Evolutionary conservation across 2,329 filamentous ascomycete genomes (phyloP).

Genomic region (Trichophaea hybrida): DNA sequence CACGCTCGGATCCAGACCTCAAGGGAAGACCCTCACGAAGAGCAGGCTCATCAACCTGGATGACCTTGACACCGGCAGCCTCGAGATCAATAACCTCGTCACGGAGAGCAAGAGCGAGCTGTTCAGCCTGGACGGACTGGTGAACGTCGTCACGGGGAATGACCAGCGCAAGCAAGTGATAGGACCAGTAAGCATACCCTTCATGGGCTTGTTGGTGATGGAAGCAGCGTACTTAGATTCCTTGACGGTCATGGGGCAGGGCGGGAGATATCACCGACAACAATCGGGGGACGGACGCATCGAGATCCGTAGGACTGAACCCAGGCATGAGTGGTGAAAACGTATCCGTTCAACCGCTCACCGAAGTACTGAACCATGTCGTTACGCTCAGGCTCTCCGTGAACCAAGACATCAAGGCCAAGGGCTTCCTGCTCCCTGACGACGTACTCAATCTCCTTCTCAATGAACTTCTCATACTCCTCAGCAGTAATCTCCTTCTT

Average conservation of each 20-base stretch:
- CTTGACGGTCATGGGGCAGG: conserved; percentile 99
- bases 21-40: conserved; percentile 98
- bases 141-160: conserved; percentile 98
- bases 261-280: conserved; percentile 96
- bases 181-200: conserved; percentile 98
- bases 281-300: conserved; percentile 94
- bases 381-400: conserved; percentile 98
- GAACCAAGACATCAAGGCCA: conserved; percentile 88
- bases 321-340: conserved; percentile 98
- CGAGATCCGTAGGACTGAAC: conserved; percentile 97
- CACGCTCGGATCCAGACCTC: conserved; percentile 81
- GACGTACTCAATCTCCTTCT: conserved; percentile 93
- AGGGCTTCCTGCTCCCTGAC: conserved; percentile 98
- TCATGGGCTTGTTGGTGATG: conserved; percentile 98
- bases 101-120: conserved; percentile 93
- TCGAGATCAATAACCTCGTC: conserved; percentile 98
- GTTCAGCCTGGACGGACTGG: conserved; percentile 96
- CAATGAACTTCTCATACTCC: conserved; percentile 97
- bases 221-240: conserved; percentile 98
- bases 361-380: conserved; percentile 99
- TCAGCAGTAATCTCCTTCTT: conserved; percentile 89
- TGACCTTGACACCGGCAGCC: conserved; percentile 89
- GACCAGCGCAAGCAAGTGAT: conserved; percentile 99
- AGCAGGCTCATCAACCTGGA: conserved; percentile 98
- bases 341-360: conserved; percentile 90